Conservation (phyloP, 2,329 filamentous ascomycete species). For the Aureobasidium leucospermi region DNA sequence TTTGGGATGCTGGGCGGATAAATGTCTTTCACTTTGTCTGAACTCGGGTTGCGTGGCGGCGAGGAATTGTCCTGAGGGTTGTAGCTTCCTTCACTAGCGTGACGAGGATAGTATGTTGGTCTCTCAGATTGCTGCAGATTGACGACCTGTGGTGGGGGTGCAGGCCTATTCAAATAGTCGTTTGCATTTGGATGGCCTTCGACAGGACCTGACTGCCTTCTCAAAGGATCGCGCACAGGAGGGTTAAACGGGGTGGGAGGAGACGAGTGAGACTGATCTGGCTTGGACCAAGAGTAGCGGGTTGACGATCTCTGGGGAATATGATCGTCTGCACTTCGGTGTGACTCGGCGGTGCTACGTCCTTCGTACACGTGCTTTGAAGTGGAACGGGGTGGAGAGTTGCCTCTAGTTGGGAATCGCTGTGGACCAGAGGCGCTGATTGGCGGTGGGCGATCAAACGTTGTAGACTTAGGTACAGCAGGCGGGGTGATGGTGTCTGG, state of each 20-base stretch:
- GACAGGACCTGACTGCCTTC: background rate
- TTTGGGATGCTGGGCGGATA: slow-evolving; percentile 1
- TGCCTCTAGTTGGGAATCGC: background rate
- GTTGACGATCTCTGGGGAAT: background rate
- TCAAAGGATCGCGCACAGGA: background rate
- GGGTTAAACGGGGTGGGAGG: background rate
- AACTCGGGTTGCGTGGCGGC: slow-evolving; percentile 12
- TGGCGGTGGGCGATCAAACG: background rate
- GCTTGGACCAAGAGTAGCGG: slow-evolving; percentile 5
- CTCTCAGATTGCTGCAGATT: slow-evolving; percentile 3
- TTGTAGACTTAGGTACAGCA: slow-evolving; percentile 19
- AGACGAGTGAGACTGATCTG: slow-evolving; percentile 4
- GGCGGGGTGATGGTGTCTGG: slow-evolving; percentile 41
- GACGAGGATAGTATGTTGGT: background rate
- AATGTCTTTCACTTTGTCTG: slow-evolving; percentile 11
- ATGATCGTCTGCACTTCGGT: background rate
- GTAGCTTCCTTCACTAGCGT: background rate
- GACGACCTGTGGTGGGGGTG: background rate
- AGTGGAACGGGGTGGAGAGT: background rate
- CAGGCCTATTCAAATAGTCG: background rate
- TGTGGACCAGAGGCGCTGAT: background rate
- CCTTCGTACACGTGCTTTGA: slow-evolving; percentile 8
- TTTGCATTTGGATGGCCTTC: background rate
- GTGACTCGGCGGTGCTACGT: slow-evolving; percentile 1
- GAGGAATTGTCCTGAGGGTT: background rate